These are phyloP conservation scores for Aspergillus indologenus DNA, from an alignment of 495 filamentous ascomycete species.

Conservation along the genomic window DNA sequence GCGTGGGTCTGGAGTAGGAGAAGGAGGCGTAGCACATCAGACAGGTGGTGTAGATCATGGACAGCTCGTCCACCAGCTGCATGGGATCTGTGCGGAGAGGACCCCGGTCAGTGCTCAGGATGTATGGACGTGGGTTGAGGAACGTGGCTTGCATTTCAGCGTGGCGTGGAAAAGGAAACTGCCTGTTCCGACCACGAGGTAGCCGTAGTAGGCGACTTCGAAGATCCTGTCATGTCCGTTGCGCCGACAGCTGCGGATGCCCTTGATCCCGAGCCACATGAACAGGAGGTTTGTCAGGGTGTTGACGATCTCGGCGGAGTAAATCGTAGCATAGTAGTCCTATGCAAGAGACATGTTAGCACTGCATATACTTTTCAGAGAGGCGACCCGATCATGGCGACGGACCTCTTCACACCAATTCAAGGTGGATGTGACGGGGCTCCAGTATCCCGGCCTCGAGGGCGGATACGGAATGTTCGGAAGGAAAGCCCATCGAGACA, in stretches of 20 bases:
- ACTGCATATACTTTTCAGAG: background rate
- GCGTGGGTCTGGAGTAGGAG: constrained; percentile 60
- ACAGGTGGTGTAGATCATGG: constrained; percentile 97
- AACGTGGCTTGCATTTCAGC: constrained; percentile 62
- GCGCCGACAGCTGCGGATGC: constrained; percentile 64
- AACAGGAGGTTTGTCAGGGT: constrained; percentile 81
- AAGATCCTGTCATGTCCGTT: constrained; percentile 74
- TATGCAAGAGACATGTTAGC: constrained; percentile 14
- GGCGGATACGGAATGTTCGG: constrained; percentile 70
- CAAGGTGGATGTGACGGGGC: constrained; percentile 79
- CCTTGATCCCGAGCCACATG: constrained; percentile 67
- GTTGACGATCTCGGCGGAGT: constrained; percentile 65
- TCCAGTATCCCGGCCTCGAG: constrained; percentile 69
- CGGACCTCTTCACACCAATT: constrained; percentile 93
- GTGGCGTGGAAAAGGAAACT: constrained; percentile 82
- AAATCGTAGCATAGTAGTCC: constrained; percentile 61
- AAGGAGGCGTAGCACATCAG: constrained; percentile 90
- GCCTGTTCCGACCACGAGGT: constrained; percentile 74
- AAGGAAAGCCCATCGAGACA: constrained; percentile 35
- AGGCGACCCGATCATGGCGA: background rate
- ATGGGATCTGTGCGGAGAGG: constrained; percentile 69
- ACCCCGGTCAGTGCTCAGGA: constrained; percentile 17
- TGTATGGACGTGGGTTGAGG: background rate
- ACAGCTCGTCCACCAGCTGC: constrained; percentile 95
- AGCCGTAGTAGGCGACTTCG: constrained; percentile 66